Conservation (phyloP, 108 stramenopile genomes). For the Fragilaria crotonensis region DNA sequence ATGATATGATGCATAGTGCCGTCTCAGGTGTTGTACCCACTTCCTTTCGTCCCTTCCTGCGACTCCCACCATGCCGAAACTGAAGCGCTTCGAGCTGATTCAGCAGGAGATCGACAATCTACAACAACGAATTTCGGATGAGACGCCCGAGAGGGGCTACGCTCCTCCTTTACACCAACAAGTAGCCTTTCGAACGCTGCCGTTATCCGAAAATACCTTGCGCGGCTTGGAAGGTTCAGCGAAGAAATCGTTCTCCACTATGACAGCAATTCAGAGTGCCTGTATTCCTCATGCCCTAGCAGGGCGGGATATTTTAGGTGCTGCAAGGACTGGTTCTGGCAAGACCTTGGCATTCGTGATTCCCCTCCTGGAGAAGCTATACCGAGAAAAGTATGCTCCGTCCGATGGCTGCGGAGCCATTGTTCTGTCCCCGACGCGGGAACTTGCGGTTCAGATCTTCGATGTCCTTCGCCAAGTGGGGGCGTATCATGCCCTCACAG, state of each 20-base stretch:
- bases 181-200: constrained; percentile 72
- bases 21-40: too few relatives aligned
- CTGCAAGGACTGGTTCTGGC: constrained; percentile 91
- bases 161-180: constrained; percentile 56
- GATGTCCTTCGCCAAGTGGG: constrained; percentile 88
- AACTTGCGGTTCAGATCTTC: constrained; percentile 98
- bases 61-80: too few relatives aligned
- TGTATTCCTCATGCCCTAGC: constrained; percentile 91
- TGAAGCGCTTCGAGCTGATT: too few relatives aligned
- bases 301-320: constrained; percentile 90
- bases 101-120: constrained; percentile 35
- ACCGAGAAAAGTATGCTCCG: constrained; percentile 58
- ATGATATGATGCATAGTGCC: too few relatives aligned
- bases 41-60: too few relatives aligned
- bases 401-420: constrained; percentile 88
- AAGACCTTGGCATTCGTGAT: constrained; percentile 90
- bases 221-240: constrained; percentile 57
- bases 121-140: constrained; percentile 41
- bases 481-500: constrained; percentile 82
- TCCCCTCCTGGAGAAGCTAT: constrained; percentile 84
- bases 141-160: constrained; percentile 62
- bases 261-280: constrained; percentile 90
- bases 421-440: constrained; percentile 96
- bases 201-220: constrained; percentile 57
- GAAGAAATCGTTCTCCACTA: constrained; percentile 64